phyloP scores from a whole-genome alignment of 106 monocot genomes.

The Acorus gramineus region DNA sequence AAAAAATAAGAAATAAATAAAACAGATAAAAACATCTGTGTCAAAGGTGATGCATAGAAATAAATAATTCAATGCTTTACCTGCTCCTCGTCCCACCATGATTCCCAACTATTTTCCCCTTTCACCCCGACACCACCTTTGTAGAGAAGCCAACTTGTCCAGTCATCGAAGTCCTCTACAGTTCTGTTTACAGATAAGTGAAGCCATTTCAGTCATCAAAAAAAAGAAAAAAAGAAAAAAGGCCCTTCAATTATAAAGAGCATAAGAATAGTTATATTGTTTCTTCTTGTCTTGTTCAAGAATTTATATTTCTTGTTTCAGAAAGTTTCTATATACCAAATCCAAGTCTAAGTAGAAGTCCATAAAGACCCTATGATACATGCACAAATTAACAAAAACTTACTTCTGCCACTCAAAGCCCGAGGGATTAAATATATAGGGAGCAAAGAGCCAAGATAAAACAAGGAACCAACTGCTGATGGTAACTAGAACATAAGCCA shows the following conservation, averaged over 20 bases:
- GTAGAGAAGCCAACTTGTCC: slow-evolving; percentile 84
- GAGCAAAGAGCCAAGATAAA: slow-evolving; percentile 94
- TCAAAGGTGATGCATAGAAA: no score
- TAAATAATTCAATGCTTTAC: slow-evolving; percentile 7
- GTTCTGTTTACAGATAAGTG: slow-evolving; percentile 34
- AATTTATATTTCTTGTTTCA: no score
- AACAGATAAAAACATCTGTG: no score
- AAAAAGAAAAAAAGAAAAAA: not conserved
- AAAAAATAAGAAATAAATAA: no score
- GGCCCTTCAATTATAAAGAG: no score
- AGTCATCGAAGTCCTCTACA: slow-evolving; percentile 95
- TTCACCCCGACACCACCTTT: slow-evolving; percentile 93
- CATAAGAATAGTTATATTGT: no score
- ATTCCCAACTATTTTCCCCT: slow-evolving; percentile 88
- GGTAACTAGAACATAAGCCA: slow-evolving; percentile 71
- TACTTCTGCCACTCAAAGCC: slow-evolving; percentile 99
- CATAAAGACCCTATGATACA: no score
- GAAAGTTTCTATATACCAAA: no score
- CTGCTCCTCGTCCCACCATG: slow-evolving; percentile 99
- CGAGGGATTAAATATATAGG: slow-evolving; percentile 96
- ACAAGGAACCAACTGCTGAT: slow-evolving; percentile 94
- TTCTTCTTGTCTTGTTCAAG: no score
- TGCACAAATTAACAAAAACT: slow-evolving; percentile 6
- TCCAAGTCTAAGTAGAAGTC: no score
- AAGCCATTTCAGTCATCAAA: slow-evolving; percentile 1